These are phyloP conservation scores for Lagenidium giganteum DNA, from an alignment of 352 stramenopile species.

Conservation along the genomic window DNA sequence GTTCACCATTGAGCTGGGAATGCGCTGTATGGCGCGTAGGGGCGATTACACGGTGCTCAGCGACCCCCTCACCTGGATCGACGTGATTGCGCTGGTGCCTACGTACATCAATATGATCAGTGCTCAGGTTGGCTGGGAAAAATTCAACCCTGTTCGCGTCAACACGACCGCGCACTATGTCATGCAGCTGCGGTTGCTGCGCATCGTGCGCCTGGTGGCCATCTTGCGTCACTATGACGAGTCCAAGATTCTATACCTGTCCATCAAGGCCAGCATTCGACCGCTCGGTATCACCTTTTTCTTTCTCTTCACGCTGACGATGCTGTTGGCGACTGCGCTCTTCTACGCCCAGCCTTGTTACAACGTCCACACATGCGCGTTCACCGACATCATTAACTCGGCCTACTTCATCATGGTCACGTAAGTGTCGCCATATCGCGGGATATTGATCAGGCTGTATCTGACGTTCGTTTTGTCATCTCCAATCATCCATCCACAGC, in stretches of 20 bases:
- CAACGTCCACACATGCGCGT: conserved; percentile 66
- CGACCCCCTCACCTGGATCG: conserved; percentile 42
- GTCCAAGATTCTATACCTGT: conserved; percentile 49
- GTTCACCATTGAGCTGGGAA: conserved; percentile 53
- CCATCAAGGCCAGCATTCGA: conserved; percentile 48
- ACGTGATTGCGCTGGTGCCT: conserved; percentile 47
- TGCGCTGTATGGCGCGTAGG: conserved; percentile 21
- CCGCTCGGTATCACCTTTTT: conserved; percentile 63
- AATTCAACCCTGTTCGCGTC: conserved; percentile 20
- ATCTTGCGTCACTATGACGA: conserved; percentile 57
- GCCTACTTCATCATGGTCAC: conserved; percentile 83
- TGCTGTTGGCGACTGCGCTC: conserved; percentile 66
- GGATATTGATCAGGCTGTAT: background rate
- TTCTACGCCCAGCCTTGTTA: conserved; percentile 79
- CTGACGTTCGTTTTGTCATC: background rate
- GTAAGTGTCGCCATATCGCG: conserved; percentile 27
- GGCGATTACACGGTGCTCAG: conserved; percentile 23
- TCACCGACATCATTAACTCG: conserved; percentile 83
- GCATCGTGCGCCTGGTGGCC: conserved; percentile 36
- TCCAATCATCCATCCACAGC: conserved; percentile 18
- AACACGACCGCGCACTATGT: conserved; percentile 19
- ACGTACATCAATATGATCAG: conserved; percentile 43
- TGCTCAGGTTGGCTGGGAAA: background rate
- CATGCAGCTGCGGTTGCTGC: conserved; percentile 41
- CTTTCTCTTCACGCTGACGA: conserved; percentile 72